These are phyloP conservation scores for Salix brachista DNA, from an alignment of 345 rosid genomes.

Conservation along the genomic window DNA sequence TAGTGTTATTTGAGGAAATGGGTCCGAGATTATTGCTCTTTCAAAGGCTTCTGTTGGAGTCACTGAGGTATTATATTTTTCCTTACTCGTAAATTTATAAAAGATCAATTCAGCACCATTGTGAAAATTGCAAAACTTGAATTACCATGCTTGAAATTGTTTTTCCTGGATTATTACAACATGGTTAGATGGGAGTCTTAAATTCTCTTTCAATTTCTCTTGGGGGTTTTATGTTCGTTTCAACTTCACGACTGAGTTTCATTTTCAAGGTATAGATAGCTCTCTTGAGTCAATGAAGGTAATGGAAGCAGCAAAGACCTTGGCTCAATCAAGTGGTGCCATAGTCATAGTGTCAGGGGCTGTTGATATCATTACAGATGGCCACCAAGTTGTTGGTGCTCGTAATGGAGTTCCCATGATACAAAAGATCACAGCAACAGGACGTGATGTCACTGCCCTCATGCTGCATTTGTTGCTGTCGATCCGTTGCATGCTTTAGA, in stretches of 20 bases:
- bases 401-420: slow-evolving; percentile 77
- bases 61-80: slow-evolving; percentile 45
- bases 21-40: slow-evolving; percentile 74
- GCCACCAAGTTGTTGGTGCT: slow-evolving; percentile 52
- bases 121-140: neutral
- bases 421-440: slow-evolving; percentile 87
- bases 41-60: slow-evolving; percentile 51
- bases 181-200: neutral
- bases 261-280: slow-evolving; percentile 67
- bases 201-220: neutral
- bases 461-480: slow-evolving; percentile 69
- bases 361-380: slow-evolving; percentile 73
- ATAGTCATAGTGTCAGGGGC: slow-evolving; percentile 79
- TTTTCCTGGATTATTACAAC: neutral
- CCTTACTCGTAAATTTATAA: neutral
- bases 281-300: slow-evolving; percentile 69
- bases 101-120: neutral
- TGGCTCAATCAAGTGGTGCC: slow-evolving; percentile 56
- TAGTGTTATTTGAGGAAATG: slow-evolving; percentile 75
- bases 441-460: slow-evolving; percentile 72
- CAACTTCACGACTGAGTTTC: neutral
- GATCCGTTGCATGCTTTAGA: slow-evolving; percentile 54
- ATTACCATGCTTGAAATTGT: neutral
- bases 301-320: slow-evolving; percentile 73
- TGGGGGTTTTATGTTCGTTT: neutral